phyloP scores from a whole-genome alignment of 192 early-diverging fungal genomes.

The Jimgerdemannia flammicorona region DNA sequence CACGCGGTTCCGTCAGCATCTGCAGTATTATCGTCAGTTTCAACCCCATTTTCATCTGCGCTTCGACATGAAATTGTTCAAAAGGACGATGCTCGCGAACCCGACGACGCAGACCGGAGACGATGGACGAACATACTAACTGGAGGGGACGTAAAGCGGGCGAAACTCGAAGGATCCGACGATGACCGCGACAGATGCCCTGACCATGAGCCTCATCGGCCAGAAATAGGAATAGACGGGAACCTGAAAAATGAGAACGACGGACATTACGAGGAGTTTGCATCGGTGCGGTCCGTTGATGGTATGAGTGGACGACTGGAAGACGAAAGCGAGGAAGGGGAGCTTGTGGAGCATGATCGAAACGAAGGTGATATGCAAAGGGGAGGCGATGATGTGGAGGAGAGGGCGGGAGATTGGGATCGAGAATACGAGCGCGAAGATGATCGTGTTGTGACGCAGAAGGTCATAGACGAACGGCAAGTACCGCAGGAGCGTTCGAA shows the following conservation, averaged over 20 bases:
- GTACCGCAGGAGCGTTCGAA: background rate
- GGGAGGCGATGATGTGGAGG: background rate
- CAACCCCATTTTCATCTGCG: background rate
- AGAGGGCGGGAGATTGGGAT: background rate
- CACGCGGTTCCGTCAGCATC: background rate
- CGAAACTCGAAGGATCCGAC: background rate
- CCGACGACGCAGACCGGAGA: background rate
- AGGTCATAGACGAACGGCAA: background rate
- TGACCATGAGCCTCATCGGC: background rate
- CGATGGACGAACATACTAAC: background rate
- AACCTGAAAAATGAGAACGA: background rate
- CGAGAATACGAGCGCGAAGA: background rate
- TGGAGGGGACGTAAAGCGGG: background rate
- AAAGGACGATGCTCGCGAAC: background rate
- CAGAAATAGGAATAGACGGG: background rate
- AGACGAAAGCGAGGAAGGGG: background rate
- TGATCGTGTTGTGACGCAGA: background rate
- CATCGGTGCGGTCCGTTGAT: background rate
- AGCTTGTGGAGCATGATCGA: background rate
- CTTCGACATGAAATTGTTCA: background rate
- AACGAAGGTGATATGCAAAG: background rate
- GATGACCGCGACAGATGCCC: background rate
- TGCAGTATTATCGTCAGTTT: background rate
- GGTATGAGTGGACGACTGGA: background rate
- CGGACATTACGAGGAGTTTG: background rate